These are phyloP conservation scores for Talaromyces rugulosus DNA, from an alignment of 2,329 filamentous ascomycete species.

Conservation along the genomic window DNA sequence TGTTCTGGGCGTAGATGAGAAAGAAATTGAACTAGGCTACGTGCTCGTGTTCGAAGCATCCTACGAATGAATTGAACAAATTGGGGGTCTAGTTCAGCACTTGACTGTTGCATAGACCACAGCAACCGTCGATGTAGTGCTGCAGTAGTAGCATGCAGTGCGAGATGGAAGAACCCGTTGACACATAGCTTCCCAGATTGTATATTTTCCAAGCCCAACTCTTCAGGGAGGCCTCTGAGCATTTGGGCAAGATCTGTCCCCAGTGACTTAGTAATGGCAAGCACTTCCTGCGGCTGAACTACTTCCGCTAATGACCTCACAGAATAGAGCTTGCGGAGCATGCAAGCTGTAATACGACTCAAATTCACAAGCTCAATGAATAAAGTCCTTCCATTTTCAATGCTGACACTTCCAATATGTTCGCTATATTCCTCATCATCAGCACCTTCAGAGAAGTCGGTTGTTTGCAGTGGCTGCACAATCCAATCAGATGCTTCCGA, in stretches of 20 bases:
- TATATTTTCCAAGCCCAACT: constrained; percentile 7
- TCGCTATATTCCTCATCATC: constrained; percentile 6
- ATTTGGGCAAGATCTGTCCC: constrained; percentile 6
- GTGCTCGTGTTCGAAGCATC: constrained; percentile 7
- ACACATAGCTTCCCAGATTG: constrained; percentile 6
- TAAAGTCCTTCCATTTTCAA: constrained; percentile 7
- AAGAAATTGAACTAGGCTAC: constrained; percentile 7
- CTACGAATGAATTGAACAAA: constrained; percentile 7
- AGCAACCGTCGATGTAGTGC: constrained; percentile 8
- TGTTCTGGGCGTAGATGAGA: constrained; percentile 9
- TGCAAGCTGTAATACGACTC: constrained; percentile 5
- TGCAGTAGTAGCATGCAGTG: constrained; percentile 9
- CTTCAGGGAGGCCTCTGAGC: constrained; percentile 4
- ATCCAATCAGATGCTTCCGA: constrained; percentile 7
- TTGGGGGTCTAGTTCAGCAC: background rate
- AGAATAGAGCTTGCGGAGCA: constrained; percentile 8
- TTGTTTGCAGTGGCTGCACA: constrained; percentile 4
- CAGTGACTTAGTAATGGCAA: constrained; percentile 9
- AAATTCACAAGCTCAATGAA: constrained; percentile 7
- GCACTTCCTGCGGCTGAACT: constrained; percentile 7
- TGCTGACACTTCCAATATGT: constrained; percentile 9
- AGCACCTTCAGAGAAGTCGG: constrained; percentile 9
- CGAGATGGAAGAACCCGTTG: constrained; percentile 10
- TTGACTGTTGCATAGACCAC: constrained; percentile 6
- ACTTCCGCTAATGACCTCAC: constrained; percentile 6